Base-by-base conservation (phyloP, 441 rosid species). In the Gossypium schwendimanii region DNA sequence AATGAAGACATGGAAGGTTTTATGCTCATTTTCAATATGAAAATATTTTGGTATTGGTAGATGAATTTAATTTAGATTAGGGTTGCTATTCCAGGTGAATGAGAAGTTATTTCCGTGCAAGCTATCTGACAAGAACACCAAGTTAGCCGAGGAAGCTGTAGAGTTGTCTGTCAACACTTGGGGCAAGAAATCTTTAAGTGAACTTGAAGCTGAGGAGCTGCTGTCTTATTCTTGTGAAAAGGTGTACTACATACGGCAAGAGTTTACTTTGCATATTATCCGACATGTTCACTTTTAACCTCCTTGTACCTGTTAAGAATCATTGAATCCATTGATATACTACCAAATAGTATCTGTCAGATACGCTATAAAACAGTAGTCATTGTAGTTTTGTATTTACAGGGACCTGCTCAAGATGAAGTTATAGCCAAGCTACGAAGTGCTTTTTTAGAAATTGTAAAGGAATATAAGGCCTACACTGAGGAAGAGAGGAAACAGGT, bases 201-300 rank as follows among this genome's bases (percentile, higher is more conserved):
- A 91, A 87, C 96, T 94, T 62, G 98, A 89, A 87, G 96, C 98
- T 54, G 99, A 94, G 83, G 99, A 94, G 77, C 89, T 90, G 69
- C 80, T 94, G 69, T 94, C 99, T 62, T 94, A 94, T 79, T 91
- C 90, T 78, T 94, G 97, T 82, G 99, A 94, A 84, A 94, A 91
- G 96, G 99, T 94, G 73, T 77, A 72, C 55, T 36, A 31, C 1
- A 52, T 36, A 33, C 11, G 6, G 18, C 45, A 12, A 63, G 47
- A 66, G 0, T 58, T 55, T 20, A 0, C 64, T 23, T 4, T 45
- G 3, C 57, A 21, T 14, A 12, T 1, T 3, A 14, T 66, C 6
- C 45, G n/a, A 54, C 64, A 21, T 76, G 14, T 73, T 62, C 49
- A 47, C 6, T 28, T 67, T 24, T 24, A 15, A 4, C n/a, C 23